These are phyloP conservation scores for Trametes elegans DNA, from an alignment of 768 basidiomycete genomes.

Conservation along the genomic window DNA sequence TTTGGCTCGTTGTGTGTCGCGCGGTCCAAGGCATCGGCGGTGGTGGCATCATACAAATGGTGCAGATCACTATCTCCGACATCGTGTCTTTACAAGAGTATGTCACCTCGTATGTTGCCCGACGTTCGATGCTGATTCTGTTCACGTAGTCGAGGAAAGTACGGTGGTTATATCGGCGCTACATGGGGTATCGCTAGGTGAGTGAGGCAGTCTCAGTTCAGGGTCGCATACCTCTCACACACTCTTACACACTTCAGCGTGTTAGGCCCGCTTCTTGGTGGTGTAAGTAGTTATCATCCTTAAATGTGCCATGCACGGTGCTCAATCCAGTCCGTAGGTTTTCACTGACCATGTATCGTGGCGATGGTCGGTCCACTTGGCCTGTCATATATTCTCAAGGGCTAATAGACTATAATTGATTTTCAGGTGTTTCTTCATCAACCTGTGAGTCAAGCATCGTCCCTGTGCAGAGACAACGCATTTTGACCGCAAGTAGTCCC, in stretches of 20 bases:
- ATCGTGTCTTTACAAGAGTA: constrained; percentile 80
- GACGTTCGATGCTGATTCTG: neutral
- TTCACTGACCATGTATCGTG: constrained; percentile 75
- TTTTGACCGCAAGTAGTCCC: constrained; percentile 44
- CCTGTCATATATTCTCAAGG: neutral
- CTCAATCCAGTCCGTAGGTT: constrained; percentile 45
- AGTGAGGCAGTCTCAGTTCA: constrained; percentile 1
- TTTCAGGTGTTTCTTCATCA: constrained; percentile 72
- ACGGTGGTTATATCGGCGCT: constrained; percentile 70
- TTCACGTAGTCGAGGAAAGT: constrained; percentile 65
- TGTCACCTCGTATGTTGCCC: constrained; percentile 22
- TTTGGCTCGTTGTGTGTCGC: constrained; percentile 72
- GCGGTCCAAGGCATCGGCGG: constrained; percentile 85
- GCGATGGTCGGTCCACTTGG: constrained; percentile 54
- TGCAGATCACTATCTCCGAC: constrained; percentile 78
- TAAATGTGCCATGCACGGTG: too few species aligned
- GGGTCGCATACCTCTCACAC: too few species aligned
- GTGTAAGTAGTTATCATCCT: constrained; percentile 49
- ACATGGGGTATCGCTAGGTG: constrained; percentile 72
- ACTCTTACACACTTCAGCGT: too few species aligned
- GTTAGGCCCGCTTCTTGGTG: constrained; percentile 78
- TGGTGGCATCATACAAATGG: constrained; percentile 75
- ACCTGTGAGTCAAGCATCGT: constrained; percentile 45
- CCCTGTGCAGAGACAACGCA: too few species aligned
- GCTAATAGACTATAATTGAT: neutral